Percentiles rank a stretch among this genome's conserved stretches.
Conservation (phyloP, 2,329 filamentous ascomycete genomes). For the Aspergillus brasiliensis region DNA sequence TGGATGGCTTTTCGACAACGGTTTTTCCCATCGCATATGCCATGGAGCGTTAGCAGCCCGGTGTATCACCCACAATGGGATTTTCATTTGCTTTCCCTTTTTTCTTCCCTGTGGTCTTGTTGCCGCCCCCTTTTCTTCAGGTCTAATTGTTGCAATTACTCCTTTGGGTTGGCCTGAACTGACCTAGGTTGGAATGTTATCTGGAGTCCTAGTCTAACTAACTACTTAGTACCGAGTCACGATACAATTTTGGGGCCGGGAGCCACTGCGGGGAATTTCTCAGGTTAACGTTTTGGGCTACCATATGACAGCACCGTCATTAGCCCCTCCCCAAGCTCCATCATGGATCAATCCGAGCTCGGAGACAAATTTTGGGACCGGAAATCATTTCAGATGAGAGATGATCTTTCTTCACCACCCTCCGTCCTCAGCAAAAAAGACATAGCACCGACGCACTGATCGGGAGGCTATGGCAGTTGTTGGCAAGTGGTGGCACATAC, state of each 20-base stretch:
- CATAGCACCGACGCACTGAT: not conserved
- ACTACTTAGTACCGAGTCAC: conserved; percentile 12
- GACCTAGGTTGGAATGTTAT: conserved; percentile 13
- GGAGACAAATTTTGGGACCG: not conserved
- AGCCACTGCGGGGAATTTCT: conserved; percentile 7
- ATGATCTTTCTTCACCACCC: not conserved
- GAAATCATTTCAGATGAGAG: not conserved
- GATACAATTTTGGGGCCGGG: conserved; percentile 1
- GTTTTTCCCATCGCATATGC: conserved; percentile 2
- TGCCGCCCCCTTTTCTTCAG: not conserved
- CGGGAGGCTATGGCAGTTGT: not conserved
- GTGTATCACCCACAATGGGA: not conserved
- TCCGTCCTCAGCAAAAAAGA: not conserved
- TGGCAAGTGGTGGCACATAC: not conserved
- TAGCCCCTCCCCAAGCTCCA: not conserved
- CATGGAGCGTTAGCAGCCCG: not conserved
- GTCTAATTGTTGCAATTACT: not conserved
- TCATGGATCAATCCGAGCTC: not conserved
- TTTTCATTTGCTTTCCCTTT: not conserved
- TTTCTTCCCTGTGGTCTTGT: not conserved
- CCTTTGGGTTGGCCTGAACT: not conserved
- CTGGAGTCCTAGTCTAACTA: conserved; percentile 5
- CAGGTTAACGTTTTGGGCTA: conserved; percentile 3
- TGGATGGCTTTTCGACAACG: conserved; percentile 7
- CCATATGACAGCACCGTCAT: conserved; percentile 1